Evolutionary conservation across 2,329 filamentous ascomycete species (phyloP).

Genomic region (Phyllosticta capitalensis): DNA sequence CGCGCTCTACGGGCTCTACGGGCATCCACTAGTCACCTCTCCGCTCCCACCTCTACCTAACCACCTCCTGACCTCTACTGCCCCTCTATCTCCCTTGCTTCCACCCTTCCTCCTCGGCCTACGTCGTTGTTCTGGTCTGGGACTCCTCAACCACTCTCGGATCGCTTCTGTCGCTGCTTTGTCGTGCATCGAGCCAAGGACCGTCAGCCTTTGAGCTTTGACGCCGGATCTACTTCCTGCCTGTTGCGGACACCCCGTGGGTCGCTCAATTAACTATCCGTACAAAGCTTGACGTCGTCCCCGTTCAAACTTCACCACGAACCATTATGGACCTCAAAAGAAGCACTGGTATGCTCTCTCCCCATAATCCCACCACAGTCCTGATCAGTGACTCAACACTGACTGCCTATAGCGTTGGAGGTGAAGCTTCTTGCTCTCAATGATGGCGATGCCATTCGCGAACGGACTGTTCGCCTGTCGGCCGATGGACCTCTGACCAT

Average conservation of each 20-base stretch:
- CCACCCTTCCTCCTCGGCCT: not conserved
- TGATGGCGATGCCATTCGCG: constrained; percentile 31
- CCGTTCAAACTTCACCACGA: not conserved
- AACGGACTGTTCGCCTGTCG: constrained; percentile 23
- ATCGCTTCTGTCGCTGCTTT: not conserved
- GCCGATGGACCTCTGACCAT: constrained; percentile 24
- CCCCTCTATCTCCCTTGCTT: not conserved
- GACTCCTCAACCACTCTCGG: not conserved
- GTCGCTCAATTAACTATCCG: no score
- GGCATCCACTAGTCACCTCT: not conserved
- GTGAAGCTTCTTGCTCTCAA: constrained; percentile 23
- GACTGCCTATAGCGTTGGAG: constrained; percentile 29
- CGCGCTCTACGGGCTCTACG: not conserved
- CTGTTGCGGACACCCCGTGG: not conserved
- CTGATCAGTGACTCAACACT: constrained; percentile 16
- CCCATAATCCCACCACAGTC: not conserved
- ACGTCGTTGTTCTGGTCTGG: not conserved
- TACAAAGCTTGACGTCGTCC: not conserved
- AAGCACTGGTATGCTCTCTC: not conserved
- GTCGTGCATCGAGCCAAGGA: not conserved
- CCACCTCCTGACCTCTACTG: not conserved
- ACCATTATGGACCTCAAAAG: not conserved
- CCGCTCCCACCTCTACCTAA: not conserved
- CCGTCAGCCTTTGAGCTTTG: not conserved
- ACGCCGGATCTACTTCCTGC: not conserved